Evolutionary conservation across 2,329 filamentous ascomycete species (phyloP), one percentile per base, ranked within the genome.

Genomic region (Polytolypa hystricis): DNA sequence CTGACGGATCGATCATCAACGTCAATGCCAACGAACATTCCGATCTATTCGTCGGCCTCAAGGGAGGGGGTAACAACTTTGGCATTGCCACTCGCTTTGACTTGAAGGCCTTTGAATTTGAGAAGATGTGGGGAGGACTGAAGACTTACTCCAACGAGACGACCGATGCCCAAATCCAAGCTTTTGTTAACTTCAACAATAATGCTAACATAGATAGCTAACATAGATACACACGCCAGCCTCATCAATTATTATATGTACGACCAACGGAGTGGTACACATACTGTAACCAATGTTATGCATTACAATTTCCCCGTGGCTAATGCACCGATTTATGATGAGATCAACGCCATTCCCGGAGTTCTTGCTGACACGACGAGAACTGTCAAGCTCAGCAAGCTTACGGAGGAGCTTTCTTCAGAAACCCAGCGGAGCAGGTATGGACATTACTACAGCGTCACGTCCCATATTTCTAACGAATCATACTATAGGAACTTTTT

Each of bases 31-130:
- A 37, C 1, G 30, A 45, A 4, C 38, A 58, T 32, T 17, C 38
- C 0, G 56, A 60, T 36, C 44, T 61, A 4, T 59, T 56, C 46
- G 56, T 52, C 50, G 53, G 54, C 1, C 37, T 61, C 10, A 57
- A 58, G 25, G 57, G 57, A 3, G 56, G 54, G 4, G 55, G 46
- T 10, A 57, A 54, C 30, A 54, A 51, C 23, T 60, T 53, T 32
- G 56, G 54, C 2, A 47, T 60, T 12, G 53, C 59, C 8, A 60
- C 55, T 0, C 43, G 50, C 10, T 59, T 60, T 20, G 39, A 38
- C 2, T 19, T 40, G 33, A 10, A 27, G 1, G 21, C 35, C 12
- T 33, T 38, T 20, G 11, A 23, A 7, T 16, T 16, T 12, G 20
- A 33, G 11, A 33, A 25, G 6, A 16, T 38, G 10, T 31, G 28